Evolutionary conservation across 2,329 filamentous ascomycete genomes (phyloP), one percentile per base, ranked within the genome.

Genomic region (Cladobotryum mycophilum): DNA sequence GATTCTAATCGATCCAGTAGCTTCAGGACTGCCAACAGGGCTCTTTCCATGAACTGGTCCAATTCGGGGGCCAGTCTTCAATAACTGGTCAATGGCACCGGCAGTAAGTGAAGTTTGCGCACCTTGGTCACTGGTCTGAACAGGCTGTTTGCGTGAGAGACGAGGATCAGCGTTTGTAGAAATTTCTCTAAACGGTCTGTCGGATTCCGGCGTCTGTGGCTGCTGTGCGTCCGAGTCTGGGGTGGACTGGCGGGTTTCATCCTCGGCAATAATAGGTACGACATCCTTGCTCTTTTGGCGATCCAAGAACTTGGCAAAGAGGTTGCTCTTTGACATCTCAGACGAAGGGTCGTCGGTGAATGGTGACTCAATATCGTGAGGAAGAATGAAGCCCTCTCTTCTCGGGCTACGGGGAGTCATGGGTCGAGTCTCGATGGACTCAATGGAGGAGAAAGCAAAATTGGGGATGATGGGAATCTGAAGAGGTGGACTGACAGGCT

Each of bases 81-180:
- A 70, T 61, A 96, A 76, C 49, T 82, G 79, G 58, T 96, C 90
- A 56, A 96, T 89, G 50, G 86, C 84, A 45, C 86, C 81, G 0
- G 88, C 81, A n/a, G 89, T 95, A 30, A 96, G 74, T 37, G 85
- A 77, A 20, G 91, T 96, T 69, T 96, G 92, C 13, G 87, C 86
- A 48, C 84, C 81, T 57, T 86, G 85, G 60, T 95, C 89, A 17
- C 76, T 71, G 54, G 77, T 85, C 49, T 70, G 66, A 38, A 70
- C 55, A 18, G 64, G 47, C 18, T 56, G 60, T 60, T 73, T 77
- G 51, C 71, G 73, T 6, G 57, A 45, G 20, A 69, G 60, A 17
- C 70, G 70, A 47, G 67, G 61, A 52, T 66, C 69, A 3, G 74
- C 68, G 60, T 86, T 87, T 48, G 71, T 71, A n/a, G 83, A 81